phyloP scores from a whole-genome alignment of 495 filamentous ascomycete species.

The Penicillium antarcticum region DNA sequence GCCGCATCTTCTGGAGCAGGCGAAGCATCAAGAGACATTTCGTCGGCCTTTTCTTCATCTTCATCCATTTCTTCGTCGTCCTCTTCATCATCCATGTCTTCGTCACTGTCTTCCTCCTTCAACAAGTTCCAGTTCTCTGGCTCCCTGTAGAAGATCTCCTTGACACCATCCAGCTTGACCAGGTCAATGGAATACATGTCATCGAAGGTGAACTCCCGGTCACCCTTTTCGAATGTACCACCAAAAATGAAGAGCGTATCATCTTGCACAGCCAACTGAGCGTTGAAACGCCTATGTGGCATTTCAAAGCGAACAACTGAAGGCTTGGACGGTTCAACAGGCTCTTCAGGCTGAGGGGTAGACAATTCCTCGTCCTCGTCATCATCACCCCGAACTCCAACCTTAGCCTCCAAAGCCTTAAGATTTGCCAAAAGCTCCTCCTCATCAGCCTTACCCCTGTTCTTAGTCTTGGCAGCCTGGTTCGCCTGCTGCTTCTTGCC shows the following conservation, averaged over 20 bases:
- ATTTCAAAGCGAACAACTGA: slow-evolving; percentile 62
- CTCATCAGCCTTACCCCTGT: slow-evolving; percentile 77
- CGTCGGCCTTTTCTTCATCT: slow-evolving; percentile 44
- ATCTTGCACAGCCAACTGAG: slow-evolving; percentile 83
- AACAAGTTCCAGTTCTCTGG: slow-evolving; percentile 82
- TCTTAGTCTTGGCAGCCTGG: slow-evolving; percentile 56
- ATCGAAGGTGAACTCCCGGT: slow-evolving; percentile 90
- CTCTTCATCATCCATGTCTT: slow-evolving; percentile 65
- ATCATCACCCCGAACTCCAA: slow-evolving; percentile 48
- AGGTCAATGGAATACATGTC: slow-evolving; percentile 91
- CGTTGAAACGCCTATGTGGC: slow-evolving; percentile 86
- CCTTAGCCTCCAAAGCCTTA: slow-evolving; percentile 72
- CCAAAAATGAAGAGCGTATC: slow-evolving; percentile 92
- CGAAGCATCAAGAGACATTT: slow-evolving; percentile 40
- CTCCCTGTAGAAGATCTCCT: slow-evolving; percentile 80
- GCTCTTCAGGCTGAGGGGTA: slow-evolving; percentile 44
- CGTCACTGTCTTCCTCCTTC: slow-evolving; percentile 65
- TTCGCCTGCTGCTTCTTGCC: slow-evolving; percentile 58
- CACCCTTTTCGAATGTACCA: slow-evolving; percentile 91
- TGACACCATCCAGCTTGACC: slow-evolving; percentile 86
- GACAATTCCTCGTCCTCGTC: slow-evolving; percentile 52
- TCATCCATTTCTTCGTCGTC: slow-evolving; percentile 64
- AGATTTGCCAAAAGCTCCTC: slow-evolving; percentile 85
- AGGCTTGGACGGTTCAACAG: slow-evolving; percentile 48
- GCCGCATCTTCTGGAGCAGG: slow-evolving; percentile 34